Evolutionary conservation across 2,329 filamentous ascomycete species (phyloP).

Genomic region (Clarireedia paspali): DNA sequence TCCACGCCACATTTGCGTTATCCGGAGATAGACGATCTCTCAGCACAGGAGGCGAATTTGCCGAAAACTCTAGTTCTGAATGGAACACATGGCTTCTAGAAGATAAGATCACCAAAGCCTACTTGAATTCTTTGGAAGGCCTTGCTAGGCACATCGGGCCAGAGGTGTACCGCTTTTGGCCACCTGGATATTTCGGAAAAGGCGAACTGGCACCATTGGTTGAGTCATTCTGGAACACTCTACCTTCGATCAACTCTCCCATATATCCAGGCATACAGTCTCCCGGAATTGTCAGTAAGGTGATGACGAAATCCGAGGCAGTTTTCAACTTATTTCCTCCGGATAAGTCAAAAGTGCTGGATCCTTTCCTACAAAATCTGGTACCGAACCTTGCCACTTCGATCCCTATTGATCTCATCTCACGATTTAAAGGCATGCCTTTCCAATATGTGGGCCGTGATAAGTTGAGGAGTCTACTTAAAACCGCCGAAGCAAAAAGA

Average conservation of each 20-base stretch:
- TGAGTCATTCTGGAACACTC: conserved; percentile 18
- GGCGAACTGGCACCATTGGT: conserved; percentile 13
- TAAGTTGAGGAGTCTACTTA: conserved; percentile 16
- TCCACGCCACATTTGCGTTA: conserved; percentile 28
- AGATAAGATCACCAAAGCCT: conserved; percentile 19
- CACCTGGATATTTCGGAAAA: conserved; percentile 9
- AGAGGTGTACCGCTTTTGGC: conserved; percentile 20
- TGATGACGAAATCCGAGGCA: conserved; percentile 15
- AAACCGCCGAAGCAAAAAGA: neutral
- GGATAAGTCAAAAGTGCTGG: conserved; percentile 8
- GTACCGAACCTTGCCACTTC: conserved; percentile 14
- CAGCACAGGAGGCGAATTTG: conserved; percentile 13
- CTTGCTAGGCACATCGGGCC: conserved; percentile 10
- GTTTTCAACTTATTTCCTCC: conserved; percentile 21
- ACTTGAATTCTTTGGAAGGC: conserved; percentile 20
- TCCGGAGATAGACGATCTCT: conserved; percentile 26
- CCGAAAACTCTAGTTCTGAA: conserved; percentile 10
- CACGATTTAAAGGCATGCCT: conserved; percentile 8
- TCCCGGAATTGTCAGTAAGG: neutral
- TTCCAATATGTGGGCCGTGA: conserved; percentile 13
- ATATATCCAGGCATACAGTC: conserved; percentile 18
- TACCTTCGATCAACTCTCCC: conserved; percentile 11
- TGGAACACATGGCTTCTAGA: conserved; percentile 25
- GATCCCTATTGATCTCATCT: conserved; percentile 9
- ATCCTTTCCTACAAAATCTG: conserved; percentile 13